A percentile compares a stretch with the other conserved stretches of the same genome.
phyloP scores from a whole-genome alignment of 2,329 filamentous ascomycete species.

The Sclerotinia glacialis region DNA sequence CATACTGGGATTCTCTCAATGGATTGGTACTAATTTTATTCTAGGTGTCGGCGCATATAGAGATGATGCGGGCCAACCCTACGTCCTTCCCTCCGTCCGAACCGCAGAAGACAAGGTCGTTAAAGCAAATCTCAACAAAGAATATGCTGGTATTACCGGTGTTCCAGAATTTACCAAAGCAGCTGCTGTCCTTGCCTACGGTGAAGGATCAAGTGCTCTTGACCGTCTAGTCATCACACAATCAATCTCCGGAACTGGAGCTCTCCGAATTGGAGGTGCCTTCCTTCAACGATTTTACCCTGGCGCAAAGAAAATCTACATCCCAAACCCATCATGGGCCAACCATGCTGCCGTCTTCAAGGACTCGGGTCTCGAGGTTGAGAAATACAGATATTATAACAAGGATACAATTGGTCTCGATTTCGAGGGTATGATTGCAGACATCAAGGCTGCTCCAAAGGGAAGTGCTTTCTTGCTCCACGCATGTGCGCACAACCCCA shows the following conservation, averaged over 20 bases:
- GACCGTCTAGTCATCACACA: conserved; percentile 87
- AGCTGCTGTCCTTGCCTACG: conserved; percentile 88
- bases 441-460: conserved; percentile 84
- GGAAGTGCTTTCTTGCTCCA: conserved; percentile 91
- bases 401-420: conserved; percentile 97
- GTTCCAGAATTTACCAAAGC: conserved; percentile 91
- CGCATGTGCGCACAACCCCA: conserved; percentile 97
- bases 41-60: conserved; percentile 94
- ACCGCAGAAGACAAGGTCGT: conserved; percentile 86
- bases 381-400: conserved; percentile 99
- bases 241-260: conserved; percentile 96
- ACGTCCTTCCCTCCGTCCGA: conserved; percentile 90
- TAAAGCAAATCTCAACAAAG: conserved; percentile 79
- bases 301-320: conserved; percentile 90
- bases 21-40: conserved; percentile 27
- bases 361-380: conserved; percentile 85
- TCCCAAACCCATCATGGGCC: conserved; percentile 94
- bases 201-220: conserved; percentile 72
- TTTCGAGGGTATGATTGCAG: conserved; percentile 87
- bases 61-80: conserved; percentile 96
- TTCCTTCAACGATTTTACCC: conserved; percentile 93
- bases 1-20: conserved; percentile 11
- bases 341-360: conserved; percentile 97
- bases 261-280: conserved; percentile 87
- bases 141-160: conserved; percentile 97